phyloP scores from a whole-genome alignment of 345 rosid species.

The Geranium brycei region DNA sequence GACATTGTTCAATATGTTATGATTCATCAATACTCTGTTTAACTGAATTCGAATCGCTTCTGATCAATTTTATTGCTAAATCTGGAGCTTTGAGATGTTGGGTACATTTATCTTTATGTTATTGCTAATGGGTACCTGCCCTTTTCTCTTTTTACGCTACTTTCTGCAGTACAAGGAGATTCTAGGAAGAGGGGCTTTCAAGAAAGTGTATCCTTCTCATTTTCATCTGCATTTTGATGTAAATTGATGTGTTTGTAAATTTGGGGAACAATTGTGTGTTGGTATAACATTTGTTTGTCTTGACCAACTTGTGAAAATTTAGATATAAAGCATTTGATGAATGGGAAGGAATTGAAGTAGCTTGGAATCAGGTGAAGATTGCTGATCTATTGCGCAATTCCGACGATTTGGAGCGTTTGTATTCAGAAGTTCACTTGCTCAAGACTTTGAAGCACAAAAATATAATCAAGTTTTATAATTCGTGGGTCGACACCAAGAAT shows the following conservation, averaged over 20 bases:
- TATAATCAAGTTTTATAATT: slow-evolving; percentile 68
- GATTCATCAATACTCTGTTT: background rate
- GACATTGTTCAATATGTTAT: background rate
- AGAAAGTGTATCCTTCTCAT: slow-evolving; percentile 85
- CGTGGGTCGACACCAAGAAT: slow-evolving; percentile 72
- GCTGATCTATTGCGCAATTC: slow-evolving; percentile 54
- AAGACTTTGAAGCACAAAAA: slow-evolving; percentile 85
- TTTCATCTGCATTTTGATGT: background rate
- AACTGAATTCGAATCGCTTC: background rate
- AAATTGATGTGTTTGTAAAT: too few relatives aligned
- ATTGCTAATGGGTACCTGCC: background rate
- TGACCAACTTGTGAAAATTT: slow-evolving; percentile 26
- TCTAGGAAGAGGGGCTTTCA: slow-evolving; percentile 94
- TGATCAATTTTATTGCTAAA: background rate
- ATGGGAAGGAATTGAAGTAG: slow-evolving; percentile 87
- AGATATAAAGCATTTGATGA: slow-evolving; percentile 96
- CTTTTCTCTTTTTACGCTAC: background rate
- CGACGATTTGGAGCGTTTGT: slow-evolving; percentile 69
- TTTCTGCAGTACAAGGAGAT: slow-evolving; percentile 72
- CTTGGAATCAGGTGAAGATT: slow-evolving; percentile 87
- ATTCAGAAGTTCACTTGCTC: slow-evolving; percentile 87
- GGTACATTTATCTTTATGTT: background rate
- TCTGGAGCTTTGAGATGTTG: background rate
- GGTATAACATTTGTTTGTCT: slow-evolving; percentile 17
- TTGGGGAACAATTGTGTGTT: background rate